These are phyloP conservation scores for Didymellaceae sp. DNA, from an alignment of 2,329 filamentous ascomycete species.

Conservation along the genomic window DNA sequence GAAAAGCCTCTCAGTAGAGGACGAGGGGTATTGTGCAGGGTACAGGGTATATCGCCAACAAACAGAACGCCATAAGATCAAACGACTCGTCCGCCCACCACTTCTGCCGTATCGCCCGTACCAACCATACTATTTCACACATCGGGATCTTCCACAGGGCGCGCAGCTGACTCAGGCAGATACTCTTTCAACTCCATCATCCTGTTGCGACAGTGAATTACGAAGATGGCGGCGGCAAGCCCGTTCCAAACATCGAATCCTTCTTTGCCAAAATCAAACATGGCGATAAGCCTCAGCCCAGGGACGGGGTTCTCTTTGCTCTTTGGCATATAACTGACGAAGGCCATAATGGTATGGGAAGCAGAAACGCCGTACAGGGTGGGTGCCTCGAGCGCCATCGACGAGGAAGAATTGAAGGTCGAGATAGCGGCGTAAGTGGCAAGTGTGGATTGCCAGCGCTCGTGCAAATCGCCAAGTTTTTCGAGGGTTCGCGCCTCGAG, in stretches of 20 bases:
- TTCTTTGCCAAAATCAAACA: conserved; percentile 60
- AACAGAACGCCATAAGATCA: conserved; percentile 15
- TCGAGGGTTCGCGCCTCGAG: conserved; percentile 53
- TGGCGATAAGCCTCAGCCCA: conserved; percentile 53
- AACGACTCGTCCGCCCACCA: background rate
- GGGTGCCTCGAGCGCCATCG: conserved; percentile 44
- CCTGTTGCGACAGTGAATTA: conserved; percentile 60
- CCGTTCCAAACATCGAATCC: conserved; percentile 67
- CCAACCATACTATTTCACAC: too few species aligned
- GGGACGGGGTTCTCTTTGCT: conserved; percentile 28
- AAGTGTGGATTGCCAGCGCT: conserved; percentile 51
- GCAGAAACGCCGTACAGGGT: conserved; percentile 63
- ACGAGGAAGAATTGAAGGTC: background rate
- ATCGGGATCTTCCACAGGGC: conserved; percentile 38
- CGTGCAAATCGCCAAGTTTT: conserved; percentile 53
- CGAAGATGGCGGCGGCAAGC: conserved; percentile 62
- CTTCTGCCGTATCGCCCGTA: too few species aligned
- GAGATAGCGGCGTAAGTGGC: conserved; percentile 21
- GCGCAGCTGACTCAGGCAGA: conserved; percentile 28
- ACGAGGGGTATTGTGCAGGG: background rate
- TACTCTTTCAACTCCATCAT: conserved; percentile 55
- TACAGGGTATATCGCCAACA: conserved; percentile 25
- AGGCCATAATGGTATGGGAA: conserved; percentile 58
- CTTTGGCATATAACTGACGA: conserved; percentile 57
- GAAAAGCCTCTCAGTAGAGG: too few species aligned